phyloP scores from a whole-genome alignment of 2,329 filamentous ascomycete genomes.

The Fusarium napiforme region DNA sequence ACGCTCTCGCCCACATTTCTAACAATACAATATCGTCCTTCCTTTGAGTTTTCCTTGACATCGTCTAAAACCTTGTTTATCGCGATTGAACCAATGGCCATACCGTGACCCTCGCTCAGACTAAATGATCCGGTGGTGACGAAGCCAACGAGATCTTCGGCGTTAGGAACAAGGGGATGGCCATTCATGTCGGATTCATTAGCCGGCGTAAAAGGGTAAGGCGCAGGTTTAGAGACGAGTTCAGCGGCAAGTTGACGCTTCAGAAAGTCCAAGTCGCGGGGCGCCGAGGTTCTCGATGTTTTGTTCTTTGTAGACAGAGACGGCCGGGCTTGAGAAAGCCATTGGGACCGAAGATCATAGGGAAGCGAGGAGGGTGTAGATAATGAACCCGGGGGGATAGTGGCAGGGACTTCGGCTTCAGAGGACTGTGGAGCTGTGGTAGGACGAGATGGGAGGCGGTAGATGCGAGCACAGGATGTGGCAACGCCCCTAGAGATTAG shows the following conservation, averaged over 20 bases:
- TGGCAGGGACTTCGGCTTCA: slow-evolving; percentile 59
- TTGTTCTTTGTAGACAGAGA: background rate
- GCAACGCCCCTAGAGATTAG: slow-evolving; percentile 78
- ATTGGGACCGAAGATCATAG: slow-evolving; percentile 70
- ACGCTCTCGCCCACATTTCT: slow-evolving; percentile 82
- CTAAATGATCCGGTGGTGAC: slow-evolving; percentile 89
- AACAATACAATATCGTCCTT: slow-evolving; percentile 77
- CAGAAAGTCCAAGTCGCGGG: slow-evolving; percentile 50
- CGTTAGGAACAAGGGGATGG: slow-evolving; percentile 76
- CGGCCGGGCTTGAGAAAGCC: slow-evolving; percentile 70
- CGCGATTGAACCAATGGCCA: slow-evolving; percentile 78
- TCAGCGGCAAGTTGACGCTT: slow-evolving; percentile 60
- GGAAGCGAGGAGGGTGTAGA: slow-evolving; percentile 48
- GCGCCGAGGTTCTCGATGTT: slow-evolving; percentile 23
- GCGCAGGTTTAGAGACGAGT: slow-evolving; percentile 54
- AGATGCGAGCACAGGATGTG: slow-evolving; percentile 80
- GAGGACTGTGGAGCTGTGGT: slow-evolving; percentile 42
- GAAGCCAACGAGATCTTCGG: slow-evolving; percentile 85
- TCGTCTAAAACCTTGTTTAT: slow-evolving; percentile 64
- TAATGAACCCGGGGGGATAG: slow-evolving; percentile 47
- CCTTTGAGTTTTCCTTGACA: slow-evolving; percentile 49
- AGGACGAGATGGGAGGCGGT: slow-evolving; percentile 72
- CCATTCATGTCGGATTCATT: slow-evolving; percentile 56
- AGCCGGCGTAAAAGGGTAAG: slow-evolving; percentile 49
- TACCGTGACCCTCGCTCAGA: slow-evolving; percentile 78